Evolutionary conservation across 768 basidiomycete genomes (phyloP).

Genomic region (Naganishia friedmannii): DNA sequence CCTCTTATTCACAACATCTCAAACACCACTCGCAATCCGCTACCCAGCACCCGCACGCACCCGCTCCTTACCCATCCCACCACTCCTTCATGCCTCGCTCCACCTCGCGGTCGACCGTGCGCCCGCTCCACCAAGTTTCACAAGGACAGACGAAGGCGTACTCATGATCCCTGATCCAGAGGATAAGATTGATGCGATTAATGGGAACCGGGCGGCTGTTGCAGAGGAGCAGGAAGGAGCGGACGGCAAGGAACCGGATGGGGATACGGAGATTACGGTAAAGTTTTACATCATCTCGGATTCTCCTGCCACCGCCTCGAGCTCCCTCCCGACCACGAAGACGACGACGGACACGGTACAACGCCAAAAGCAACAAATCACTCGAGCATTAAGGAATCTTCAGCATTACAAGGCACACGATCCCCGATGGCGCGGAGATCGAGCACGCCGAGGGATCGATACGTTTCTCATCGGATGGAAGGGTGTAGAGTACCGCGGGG

Average conservation of each 20-base stretch:
- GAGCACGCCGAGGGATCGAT: conserved; percentile 34
- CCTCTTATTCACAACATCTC: conserved; percentile 45
- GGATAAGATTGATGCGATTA: conserved; percentile 28
- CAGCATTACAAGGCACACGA: conserved; percentile 24
- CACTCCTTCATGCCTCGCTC: conserved; percentile 46
- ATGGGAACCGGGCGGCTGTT: conserved; percentile 2
- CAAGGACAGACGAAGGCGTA: conserved; percentile 20
- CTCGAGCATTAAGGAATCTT: conserved; percentile 20
- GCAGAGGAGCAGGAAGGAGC: conserved; percentile 9
- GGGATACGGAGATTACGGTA: conserved; percentile 30
- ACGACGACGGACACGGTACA: conserved; percentile 2
- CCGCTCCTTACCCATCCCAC: conserved; percentile 40
- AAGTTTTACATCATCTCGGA: conserved; percentile 28
- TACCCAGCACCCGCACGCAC: conserved; percentile 40
- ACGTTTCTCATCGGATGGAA: conserved; percentile 47
- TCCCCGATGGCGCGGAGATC: conserved; percentile 21
- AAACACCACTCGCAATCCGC: conserved; percentile 41
- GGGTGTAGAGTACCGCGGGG: conserved; percentile 47
- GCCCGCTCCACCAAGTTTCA: conserved; percentile 28
- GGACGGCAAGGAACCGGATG: background rate
- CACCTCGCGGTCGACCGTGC: conserved; percentile 44
- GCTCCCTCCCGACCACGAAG: background rate
- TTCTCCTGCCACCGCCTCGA: background rate
- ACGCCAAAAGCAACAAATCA: conserved; percentile 19
- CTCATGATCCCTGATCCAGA: conserved; percentile 29